Conservation (phyloP, 257 asterid species). For the Paraleonurus japonicus region DNA sequence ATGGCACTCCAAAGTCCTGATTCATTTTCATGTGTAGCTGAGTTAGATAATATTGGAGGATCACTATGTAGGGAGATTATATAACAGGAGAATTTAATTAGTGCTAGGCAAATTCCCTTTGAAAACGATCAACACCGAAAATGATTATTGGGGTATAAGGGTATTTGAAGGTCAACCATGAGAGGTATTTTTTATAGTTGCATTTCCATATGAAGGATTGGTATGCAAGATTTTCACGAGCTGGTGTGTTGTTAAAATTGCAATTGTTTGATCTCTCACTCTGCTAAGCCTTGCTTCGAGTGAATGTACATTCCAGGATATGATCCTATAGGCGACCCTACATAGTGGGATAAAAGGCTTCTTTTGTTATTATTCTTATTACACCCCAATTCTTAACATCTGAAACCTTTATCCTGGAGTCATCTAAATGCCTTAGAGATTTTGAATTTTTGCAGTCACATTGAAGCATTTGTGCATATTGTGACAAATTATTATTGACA, state of each 20-base stretch:
- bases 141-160: not conserved
- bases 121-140: not conserved
- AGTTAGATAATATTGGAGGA: not conserved
- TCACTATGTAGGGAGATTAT: not conserved
- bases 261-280: not conserved
- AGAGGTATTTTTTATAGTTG: not conserved
- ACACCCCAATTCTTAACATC: not conserved
- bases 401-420: not conserved
- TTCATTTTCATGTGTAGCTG: not conserved
- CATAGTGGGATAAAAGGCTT: not conserved
- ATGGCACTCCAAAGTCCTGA: not conserved
- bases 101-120: not conserved
- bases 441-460: not conserved
- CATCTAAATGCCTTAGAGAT: constrained; percentile 17
- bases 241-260: constrained; percentile 8
- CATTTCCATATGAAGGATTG: not conserved
- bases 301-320: not conserved
- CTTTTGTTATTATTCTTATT: not conserved
- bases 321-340: not conserved
- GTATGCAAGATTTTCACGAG: not conserved
- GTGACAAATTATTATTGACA: constrained; percentile 27
- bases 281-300: not conserved
- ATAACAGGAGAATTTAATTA: not conserved
- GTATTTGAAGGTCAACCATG: constrained; percentile 3
- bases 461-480: not conserved